Percentiles rank a stretch among this genome's conserved stretches.
phyloP scores from a whole-genome alignment of 441 rosid species.

The Gossypium gossypioides region DNA sequence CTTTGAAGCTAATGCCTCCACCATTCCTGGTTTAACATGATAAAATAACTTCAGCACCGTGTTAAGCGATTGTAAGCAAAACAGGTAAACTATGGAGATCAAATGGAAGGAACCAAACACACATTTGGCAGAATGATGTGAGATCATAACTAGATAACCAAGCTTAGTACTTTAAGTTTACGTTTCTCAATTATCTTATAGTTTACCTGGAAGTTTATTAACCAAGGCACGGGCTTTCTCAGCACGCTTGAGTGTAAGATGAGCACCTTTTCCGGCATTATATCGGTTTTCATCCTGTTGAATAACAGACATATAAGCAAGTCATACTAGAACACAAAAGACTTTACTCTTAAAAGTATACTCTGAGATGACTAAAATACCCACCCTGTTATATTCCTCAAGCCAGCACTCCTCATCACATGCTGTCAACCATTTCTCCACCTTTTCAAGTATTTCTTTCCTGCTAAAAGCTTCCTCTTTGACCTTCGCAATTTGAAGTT shows the following conservation, averaged over 20 bases:
- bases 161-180: background rate
- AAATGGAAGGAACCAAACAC: background rate
- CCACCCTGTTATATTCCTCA: slow-evolving; percentile 90
- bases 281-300: slow-evolving; percentile 83
- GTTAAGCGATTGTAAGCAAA: background rate
- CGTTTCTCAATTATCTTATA: background rate
- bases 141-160: background rate
- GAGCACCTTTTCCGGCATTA: slow-evolving; percentile 94
- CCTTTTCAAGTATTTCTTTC: slow-evolving; percentile 79
- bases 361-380: slow-evolving; percentile 2
- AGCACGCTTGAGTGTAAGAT: slow-evolving; percentile 90
- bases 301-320: slow-evolving; percentile 15
- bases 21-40: slow-evolving; percentile 47
- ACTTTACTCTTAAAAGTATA: background rate
- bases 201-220: slow-evolving; percentile 77
- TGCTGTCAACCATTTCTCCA: slow-evolving; percentile 91
- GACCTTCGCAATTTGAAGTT: slow-evolving; percentile 63
- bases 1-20: slow-evolving; percentile 76
- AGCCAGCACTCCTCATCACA: slow-evolving; percentile 98
- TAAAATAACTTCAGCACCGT: slow-evolving; percentile 1
- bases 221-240: slow-evolving; percentile 93
- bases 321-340: background rate
- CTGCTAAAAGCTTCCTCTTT: slow-evolving; percentile 87
- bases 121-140: background rate
- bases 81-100: background rate